Conservation (phyloP, 495 filamentous ascomycete species). For the Tuber umbilicatum region DNA sequence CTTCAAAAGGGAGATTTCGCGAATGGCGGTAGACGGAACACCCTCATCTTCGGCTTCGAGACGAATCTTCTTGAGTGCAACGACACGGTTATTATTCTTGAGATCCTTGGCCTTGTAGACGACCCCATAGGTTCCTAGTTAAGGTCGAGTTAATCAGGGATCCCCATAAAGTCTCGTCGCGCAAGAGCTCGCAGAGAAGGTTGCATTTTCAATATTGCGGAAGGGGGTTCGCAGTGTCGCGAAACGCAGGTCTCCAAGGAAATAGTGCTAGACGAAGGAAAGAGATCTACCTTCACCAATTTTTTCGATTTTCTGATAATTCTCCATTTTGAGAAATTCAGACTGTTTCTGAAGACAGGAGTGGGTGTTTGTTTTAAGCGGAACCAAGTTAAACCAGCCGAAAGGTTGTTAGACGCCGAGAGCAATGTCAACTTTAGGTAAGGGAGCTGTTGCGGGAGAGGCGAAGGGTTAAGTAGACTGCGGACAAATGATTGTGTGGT, state of each 20-base stretch:
- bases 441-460: neutral
- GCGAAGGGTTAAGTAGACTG: neutral
- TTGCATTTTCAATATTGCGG: neutral
- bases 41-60: slow-evolving; percentile 96
- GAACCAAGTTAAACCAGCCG: neutral
- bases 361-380: neutral
- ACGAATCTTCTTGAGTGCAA: slow-evolving; percentile 96
- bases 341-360: neutral
- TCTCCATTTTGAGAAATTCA: slow-evolving; percentile 64
- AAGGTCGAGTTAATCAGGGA: neutral
- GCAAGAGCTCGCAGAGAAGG: neutral
- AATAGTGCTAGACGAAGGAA: slow-evolving; percentile 7
- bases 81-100: slow-evolving; percentile 67
- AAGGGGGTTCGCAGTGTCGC: neutral
- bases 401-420: neutral
- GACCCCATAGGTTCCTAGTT: slow-evolving; percentile 77
- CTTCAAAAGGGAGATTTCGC: slow-evolving; percentile 91
- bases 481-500: neutral
- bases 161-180: neutral
- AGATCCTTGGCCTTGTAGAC: slow-evolving; percentile 89
- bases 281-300: slow-evolving; percentile 80
- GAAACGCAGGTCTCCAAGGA: neutral
- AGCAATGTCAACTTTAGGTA: neutral
- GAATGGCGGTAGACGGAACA: slow-evolving; percentile 91
- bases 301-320: slow-evolving; percentile 99